These are phyloP conservation scores for Gnaphalium uliginosum DNA, from an alignment of 129 eudicot genomes.

Conservation along the genomic window DNA sequence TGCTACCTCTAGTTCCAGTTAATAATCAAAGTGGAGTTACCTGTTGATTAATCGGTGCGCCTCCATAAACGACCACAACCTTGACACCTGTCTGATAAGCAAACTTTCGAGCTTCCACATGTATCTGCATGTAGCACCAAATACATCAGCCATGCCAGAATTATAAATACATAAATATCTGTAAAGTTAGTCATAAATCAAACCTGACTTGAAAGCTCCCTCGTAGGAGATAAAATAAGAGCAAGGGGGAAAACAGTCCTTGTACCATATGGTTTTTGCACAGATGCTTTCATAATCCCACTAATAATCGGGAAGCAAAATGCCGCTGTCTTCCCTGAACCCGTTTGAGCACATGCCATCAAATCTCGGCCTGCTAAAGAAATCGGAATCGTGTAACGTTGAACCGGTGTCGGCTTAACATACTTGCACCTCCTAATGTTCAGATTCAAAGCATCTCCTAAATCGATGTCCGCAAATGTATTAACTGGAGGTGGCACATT, in stretches of 20 bases:
- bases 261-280: constrained; percentile 34
- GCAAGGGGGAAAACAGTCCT: constrained; percentile 58
- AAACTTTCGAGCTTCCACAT: constrained; percentile 76
- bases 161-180: background rate
- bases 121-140: constrained; percentile 44
- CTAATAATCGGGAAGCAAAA: constrained; percentile 82
- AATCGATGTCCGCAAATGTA: constrained; percentile 64
- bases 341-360: constrained; percentile 95
- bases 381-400: constrained; percentile 76
- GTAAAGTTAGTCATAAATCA: constrained; percentile 9
- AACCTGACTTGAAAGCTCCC: constrained; percentile 84
- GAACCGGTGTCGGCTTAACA: constrained; percentile 80
- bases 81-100: constrained; percentile 78
- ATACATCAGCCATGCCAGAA: constrained; percentile 16
- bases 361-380: constrained; percentile 77
- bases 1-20: background rate
- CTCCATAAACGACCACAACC: constrained; percentile 89
- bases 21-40: constrained; percentile 27
- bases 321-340: constrained; percentile 89
- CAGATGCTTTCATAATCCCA: constrained; percentile 50
- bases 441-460: constrained; percentile 58
- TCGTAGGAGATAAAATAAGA: constrained; percentile 76
- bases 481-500: constrained; percentile 67
- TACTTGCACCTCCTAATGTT: constrained; percentile 83
- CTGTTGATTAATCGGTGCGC: constrained; percentile 74